A percentile compares a stretch with the other conserved stretches of the same genome.
These are phyloP conservation scores for Neopestalotiopsis sp. DNA, from an alignment of 2,329 filamentous ascomycete genomes.

Conservation along the genomic window DNA sequence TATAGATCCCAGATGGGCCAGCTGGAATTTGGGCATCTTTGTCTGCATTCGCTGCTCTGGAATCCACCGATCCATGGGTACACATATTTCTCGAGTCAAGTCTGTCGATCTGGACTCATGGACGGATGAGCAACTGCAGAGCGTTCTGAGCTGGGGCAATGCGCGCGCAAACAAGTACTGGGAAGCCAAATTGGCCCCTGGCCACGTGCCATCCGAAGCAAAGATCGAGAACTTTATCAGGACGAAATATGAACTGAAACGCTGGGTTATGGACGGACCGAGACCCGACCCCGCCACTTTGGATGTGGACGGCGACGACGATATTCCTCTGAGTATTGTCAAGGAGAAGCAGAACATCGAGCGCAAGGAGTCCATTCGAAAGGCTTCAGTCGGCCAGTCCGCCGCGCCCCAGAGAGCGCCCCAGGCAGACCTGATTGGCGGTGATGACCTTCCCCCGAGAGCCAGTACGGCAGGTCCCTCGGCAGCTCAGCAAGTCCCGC, in stretches of 20 bases:
- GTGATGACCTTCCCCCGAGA: slow-evolving; percentile 70
- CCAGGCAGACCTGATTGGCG: slow-evolving; percentile 82
- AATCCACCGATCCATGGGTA: slow-evolving; percentile 98
- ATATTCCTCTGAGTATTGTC: slow-evolving; percentile 68
- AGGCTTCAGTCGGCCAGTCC: slow-evolving; percentile 59
- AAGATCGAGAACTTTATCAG: slow-evolving; percentile 99
- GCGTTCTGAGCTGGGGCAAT: slow-evolving; percentile 95
- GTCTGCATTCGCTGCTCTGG: slow-evolving; percentile 98
- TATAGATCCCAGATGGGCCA: slow-evolving; percentile 95
- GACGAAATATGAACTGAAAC: slow-evolving; percentile 97
- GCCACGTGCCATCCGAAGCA: slow-evolving; percentile 91
- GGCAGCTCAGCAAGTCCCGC: slow-evolving; percentile 56
- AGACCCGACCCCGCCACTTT: slow-evolving; percentile 92
- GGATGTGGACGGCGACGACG: slow-evolving; percentile 84
- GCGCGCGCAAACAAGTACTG: slow-evolving; percentile 97
- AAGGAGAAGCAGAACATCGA: slow-evolving; percentile 71
- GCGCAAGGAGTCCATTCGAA: slow-evolving; percentile 62
- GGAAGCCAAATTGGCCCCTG: slow-evolving; percentile 90
- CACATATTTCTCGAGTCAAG: slow-evolving; percentile 97
- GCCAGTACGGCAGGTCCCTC: slow-evolving; percentile 76
- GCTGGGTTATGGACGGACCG: slow-evolving; percentile 98
- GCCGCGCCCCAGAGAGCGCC: slow-evolving; percentile 37
- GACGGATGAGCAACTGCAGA: slow-evolving; percentile 97
- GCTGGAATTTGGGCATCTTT: slow-evolving; percentile 97
- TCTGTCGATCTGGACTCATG: slow-evolving; percentile 97